Evolutionary conservation across 2,329 filamentous ascomycete species (phyloP), one percentile per base, ranked within the genome.

Genomic region (Huntiella savannae): DNA sequence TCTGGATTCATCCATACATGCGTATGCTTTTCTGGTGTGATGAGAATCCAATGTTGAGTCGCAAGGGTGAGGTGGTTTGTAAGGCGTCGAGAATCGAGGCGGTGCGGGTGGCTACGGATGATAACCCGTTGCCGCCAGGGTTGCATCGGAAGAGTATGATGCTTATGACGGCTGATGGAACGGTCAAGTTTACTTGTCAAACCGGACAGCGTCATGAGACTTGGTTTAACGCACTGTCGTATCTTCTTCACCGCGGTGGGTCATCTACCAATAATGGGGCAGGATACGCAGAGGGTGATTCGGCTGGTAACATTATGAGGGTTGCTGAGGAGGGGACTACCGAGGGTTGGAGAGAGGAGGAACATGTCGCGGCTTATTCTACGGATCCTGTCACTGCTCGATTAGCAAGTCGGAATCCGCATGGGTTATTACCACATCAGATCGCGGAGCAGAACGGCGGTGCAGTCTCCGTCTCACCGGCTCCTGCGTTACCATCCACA

Each of bases 1-100:
- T 98, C 71, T 98, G 91, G 91, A 84, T 98, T 16, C 91, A 98
- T 59, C 91, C 91, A 0, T 98, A 96, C 62, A 98, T 88, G 3
- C 76, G 87, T 43, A 95, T 88, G 4, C 63, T 98, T 55, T 96
- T 96, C 69, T 98, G 91, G 91, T 93, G 87, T 58, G 82, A 93
- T 53, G 72, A 79, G 46, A 87, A 96, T 59, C 91, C 91, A 5
- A 79, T 82, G 28, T 72, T 70, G 40, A 82, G 79, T 40, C 82
- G 82, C n/a, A 77, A 81, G 52, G 65, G 73, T 8, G 82, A 95
- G 62, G 65, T 88, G 47, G 70, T 68, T 55, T 73, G 67, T 68
- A 96, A 96, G 77, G 94, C 85, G 60, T 83, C 96, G 40, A 77
- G 82, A 12, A 96, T 98, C 54, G 86, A 95, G 62, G 83, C 84